A percentile compares a stretch with the other conserved stretches of the same genome.
phyloP scores from a whole-genome alignment of 2,329 filamentous ascomycete genomes.

The Fusarium praegraminearum region DNA sequence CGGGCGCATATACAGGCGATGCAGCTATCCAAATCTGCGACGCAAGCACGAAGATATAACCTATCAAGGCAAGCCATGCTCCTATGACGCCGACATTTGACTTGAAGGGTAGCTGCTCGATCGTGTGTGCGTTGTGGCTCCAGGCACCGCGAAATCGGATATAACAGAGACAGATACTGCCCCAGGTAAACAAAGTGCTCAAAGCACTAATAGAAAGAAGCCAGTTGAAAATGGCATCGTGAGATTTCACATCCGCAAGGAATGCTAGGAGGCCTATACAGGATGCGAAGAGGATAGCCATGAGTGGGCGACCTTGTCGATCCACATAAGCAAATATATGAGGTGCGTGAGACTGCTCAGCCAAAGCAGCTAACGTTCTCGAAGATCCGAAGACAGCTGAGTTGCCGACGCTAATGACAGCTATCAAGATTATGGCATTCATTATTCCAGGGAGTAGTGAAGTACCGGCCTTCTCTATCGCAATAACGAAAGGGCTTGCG shows the following conservation, averaged over 20 bases:
- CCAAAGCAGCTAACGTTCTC: slow-evolving; percentile 87
- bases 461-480: slow-evolving; percentile 86
- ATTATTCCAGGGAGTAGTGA: slow-evolving; percentile 84
- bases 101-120: slow-evolving; percentile 82
- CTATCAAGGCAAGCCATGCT: slow-evolving; percentile 82
- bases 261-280: slow-evolving; percentile 80
- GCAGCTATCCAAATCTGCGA: slow-evolving; percentile 91
- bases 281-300: slow-evolving; percentile 77
- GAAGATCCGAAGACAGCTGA: slow-evolving; percentile 92
- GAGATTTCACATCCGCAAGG: slow-evolving; percentile 73
- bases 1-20: slow-evolving; percentile 73
- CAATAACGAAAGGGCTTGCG: slow-evolving; percentile 93
- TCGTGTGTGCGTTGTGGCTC: slow-evolving; percentile 72
- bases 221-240: slow-evolving; percentile 79
- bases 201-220: slow-evolving; percentile 80
- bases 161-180: slow-evolving; percentile 85
- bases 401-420: slow-evolving; percentile 91
- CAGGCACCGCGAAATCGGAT: slow-evolving; percentile 90
- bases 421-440: slow-evolving; percentile 94
- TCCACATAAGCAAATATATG: slow-evolving; percentile 83
- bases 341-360: slow-evolving; percentile 88
- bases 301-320: slow-evolving; percentile 82
- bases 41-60: slow-evolving; percentile 80
- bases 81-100: slow-evolving; percentile 83
- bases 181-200: slow-evolving; percentile 82